Base-by-base conservation (phyloP, 2,329 filamentous ascomycete species). In the Monascus ruber region DNA sequence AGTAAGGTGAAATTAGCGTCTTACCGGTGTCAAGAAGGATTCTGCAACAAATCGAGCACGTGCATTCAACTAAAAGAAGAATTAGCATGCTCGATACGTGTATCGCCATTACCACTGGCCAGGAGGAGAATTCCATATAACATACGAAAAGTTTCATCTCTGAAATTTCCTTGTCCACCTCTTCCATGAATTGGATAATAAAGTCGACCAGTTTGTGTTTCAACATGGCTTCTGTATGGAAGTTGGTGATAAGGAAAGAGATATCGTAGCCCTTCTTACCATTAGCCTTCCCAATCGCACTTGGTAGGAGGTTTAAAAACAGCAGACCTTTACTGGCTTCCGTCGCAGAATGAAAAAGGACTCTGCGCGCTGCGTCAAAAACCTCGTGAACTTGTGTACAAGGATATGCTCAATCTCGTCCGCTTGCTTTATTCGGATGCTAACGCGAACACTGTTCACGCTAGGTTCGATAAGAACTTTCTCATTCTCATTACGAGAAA, bases 111-210 rank as follows among this genome's bases (percentile, higher is more conserved):
- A 17, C 17, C 17, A 17, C 2, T 17, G 17, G 17, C 17, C 17
- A 17, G 17, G 3, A 17, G 17, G 17, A 3, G 17, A 17, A 17
- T 17, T 17, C 17, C 17, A 17, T 17, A 17, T 17, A 41, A 59
- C 85, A 52, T 76, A 95, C 89, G 66, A 98, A 98, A 55, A 98
- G 82, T 76, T 98, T 98, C 91, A 98, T 96, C 69, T 98, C 93
- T 3, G 91, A 96, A 44, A 98, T 98, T 66, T 98, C 91, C 73
- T 98, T 98, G 65, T 98, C 93, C 4, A 98, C 93, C 63, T 98
- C 91, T 65, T 98, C 89, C 89, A 98, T 96, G 58, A 98, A 98
- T 58, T 96, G 82, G 49, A 98, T 95, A 52, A 98, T 94, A 58
- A 98, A 98, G 63, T 98, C 91, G 28, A 98, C 93, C 52, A 98